These are phyloP conservation scores for Globisporangium canariense DNA, from an alignment of 352 stramenopile species.

Conservation along the genomic window DNA sequence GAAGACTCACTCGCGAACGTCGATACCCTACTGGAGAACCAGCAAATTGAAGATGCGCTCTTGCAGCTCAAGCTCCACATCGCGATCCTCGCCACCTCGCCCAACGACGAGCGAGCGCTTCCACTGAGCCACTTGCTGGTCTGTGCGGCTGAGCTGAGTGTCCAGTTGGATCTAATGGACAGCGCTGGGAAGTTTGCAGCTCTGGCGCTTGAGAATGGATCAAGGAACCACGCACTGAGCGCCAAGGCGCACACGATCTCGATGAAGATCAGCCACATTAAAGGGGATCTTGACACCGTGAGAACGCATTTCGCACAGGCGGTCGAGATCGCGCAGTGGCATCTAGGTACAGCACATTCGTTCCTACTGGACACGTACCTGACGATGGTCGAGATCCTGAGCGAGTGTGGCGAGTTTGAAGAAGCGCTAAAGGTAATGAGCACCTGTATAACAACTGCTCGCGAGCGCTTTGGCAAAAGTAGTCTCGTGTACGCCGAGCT, in stretches of 20 bases:
- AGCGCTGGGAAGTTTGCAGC: conserved; percentile 27
- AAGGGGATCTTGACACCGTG: conserved; percentile 17
- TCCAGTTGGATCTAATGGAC: conserved; percentile 14
- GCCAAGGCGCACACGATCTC: conserved; percentile 26
- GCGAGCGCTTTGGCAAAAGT: conserved; percentile 39
- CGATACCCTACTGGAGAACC: conserved; percentile 20
- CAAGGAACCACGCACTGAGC: conserved; percentile 24
- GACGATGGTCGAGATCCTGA: conserved; percentile 47
- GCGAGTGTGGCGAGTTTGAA: conserved; percentile 18
- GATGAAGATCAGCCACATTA: conserved; percentile 28
- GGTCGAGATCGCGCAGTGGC: conserved; percentile 33
- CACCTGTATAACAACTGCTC: conserved; percentile 27
- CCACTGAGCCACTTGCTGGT: conserved; percentile 36
- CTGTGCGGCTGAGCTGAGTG: conserved; percentile 34
- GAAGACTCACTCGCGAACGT: conserved; percentile 25
- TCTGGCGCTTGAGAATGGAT: conserved; percentile 36
- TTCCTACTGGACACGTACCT: conserved; percentile 41
- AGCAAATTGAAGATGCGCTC: conserved; percentile 27
- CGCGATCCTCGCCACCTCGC: conserved; percentile 28
- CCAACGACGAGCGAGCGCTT: conserved; percentile 29
- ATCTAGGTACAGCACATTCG: conserved; percentile 36
- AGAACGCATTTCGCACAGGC: conserved; percentile 27
- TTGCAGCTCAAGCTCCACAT: conserved; percentile 38
- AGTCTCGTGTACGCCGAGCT: conserved; percentile 54
- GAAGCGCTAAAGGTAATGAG: conserved; percentile 25